Evolutionary conservation across 441 rosid genomes (phyloP), one percentile per base, ranked within the genome.

Genomic region (Lepidium campestre): DNA sequence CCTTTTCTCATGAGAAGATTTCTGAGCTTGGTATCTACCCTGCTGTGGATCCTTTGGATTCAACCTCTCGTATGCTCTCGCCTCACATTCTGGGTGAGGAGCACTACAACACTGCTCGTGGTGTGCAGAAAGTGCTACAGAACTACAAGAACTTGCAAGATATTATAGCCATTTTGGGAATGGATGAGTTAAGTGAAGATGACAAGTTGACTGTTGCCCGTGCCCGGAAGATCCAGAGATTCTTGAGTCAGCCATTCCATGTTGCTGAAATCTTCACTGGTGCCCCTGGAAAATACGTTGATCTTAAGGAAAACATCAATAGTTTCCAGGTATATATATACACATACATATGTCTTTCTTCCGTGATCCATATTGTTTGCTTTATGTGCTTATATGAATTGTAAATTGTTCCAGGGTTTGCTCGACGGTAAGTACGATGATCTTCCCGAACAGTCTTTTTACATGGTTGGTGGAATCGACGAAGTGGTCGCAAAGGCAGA

Each of bases 151-250:
- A 93, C 64, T 82, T 91, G 72, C 99, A 93, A 69, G 97, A 93
- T 85, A 93, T 93, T 25, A 93, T 93, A 75, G 99, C 97, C 67
- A 93, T 91, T 80, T 65, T 93, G 83, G 97, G 97, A 12, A 87
- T 93, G 97, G 99, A 93, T 76, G 97, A 93, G 87, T 93, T 91
- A 14, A 93, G 99, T 81, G 99, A 93, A 81, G 99, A 93, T 68
- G 99, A 91, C 71, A 91, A 93, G 40, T 67, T 93, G 79, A 91
- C 96, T 3, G 99, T 93, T 61, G 95, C 99, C 6, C 97, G 96
- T 73, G 99, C 99, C 50, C 99, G 96, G 54, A 94, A 91, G 81
- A 94, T 91, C 70, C 90, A 82, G 68, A 84, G 87, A 74, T 94
- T 94, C 85, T 82, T 91, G 89, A 94, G 97, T 76, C 97, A 91